These are phyloP conservation scores for Bombardia bombarda DNA, from an alignment of 495 filamentous ascomycete species.

Conservation along the genomic window DNA sequence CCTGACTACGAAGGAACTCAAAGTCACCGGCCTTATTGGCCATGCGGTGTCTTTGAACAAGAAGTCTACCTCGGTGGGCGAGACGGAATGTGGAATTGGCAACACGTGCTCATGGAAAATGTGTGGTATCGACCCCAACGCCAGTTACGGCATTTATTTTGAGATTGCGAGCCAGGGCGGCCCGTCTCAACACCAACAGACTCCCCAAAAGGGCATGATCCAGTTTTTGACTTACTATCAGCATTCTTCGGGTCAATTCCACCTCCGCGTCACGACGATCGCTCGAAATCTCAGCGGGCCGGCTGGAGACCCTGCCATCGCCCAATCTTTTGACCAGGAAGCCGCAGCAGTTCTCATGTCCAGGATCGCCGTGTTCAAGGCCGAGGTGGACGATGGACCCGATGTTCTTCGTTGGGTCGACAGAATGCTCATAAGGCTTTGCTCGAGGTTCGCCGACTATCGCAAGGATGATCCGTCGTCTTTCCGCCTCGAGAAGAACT, in stretches of 20 bases:
- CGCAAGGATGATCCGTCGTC: constrained; percentile 97
- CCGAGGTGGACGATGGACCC: constrained; percentile 97
- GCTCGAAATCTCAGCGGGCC: constrained; percentile 88
- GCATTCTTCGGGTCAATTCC: constrained; percentile 91
- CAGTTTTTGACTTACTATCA: constrained; percentile 99
- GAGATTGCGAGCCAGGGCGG: constrained; percentile 95
- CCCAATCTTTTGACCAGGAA: constrained; percentile 98
- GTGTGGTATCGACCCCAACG: constrained; percentile 91
- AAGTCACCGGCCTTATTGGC: constrained; percentile 96
- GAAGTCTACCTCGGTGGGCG: constrained; percentile 93
- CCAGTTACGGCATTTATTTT: constrained; percentile 95
- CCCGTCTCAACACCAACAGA: constrained; percentile 75
- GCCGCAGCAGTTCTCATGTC: constrained; percentile 98
- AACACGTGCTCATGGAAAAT: constrained; percentile 99
- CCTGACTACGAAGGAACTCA: constrained; percentile 94
- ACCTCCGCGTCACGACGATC: constrained; percentile 91
- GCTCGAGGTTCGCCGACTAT: constrained; percentile 96
- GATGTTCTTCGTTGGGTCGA: constrained; percentile 99
- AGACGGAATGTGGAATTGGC: constrained; percentile 97
- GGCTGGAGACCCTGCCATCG: constrained; percentile 92
- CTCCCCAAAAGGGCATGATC: constrained; percentile 89
- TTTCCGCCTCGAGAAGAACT: constrained; percentile 98
- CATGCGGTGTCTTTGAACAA: constrained; percentile 96
- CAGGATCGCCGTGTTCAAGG: constrained; percentile 96
- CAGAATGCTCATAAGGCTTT: constrained; percentile 94